Percentiles rank a stretch among this genome's conserved stretches.
These are phyloP conservation scores for Candida krabiensis DNA, from an alignment of 805 yeast genomes.

Conservation along the genomic window DNA sequence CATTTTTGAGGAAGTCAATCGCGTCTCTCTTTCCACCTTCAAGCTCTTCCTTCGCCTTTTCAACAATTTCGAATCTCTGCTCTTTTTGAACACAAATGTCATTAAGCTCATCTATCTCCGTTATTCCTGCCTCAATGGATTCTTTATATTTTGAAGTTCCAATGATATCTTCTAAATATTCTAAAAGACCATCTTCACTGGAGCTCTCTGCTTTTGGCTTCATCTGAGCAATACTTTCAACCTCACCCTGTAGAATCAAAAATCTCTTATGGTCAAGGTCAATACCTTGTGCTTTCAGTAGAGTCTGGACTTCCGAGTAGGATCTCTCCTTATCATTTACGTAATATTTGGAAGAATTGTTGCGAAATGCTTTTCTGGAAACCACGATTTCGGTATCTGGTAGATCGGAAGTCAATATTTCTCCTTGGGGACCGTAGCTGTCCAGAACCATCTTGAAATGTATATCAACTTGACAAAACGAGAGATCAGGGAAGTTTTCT, in stretches of 20 bases:
- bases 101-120: conserved; percentile 69
- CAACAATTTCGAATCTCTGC: conserved; percentile 74
- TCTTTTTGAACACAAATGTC: conserved; percentile 81
- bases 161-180: conserved; percentile 93
- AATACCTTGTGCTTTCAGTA: conserved; percentile 79
- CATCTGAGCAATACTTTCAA: conserved; percentile 98
- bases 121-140: conserved; percentile 63
- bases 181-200: conserved; percentile 89
- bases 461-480: conserved; percentile 86
- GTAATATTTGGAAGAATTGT: conserved; percentile 75
- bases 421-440: conserved; percentile 21
- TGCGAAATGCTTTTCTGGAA: conserved; percentile 75
- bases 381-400: conserved; percentile 65
- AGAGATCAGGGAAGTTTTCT: conserved; percentile 61
- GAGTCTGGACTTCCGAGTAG: conserved; percentile 74
- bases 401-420: conserved; percentile 40
- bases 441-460: conserved; percentile 80
- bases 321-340: conserved; percentile 69
- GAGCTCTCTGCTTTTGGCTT: conserved; percentile 94
- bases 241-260: conserved; percentile 95
- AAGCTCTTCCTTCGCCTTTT: conserved; percentile 62
- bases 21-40: conserved; percentile 71
- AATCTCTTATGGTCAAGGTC: conserved; percentile 95
- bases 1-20: conserved; percentile 59
- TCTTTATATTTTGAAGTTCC: conserved; percentile 88